phyloP scores from a whole-genome alignment of 257 asterid genomes.

The Solanum arcanum region DNA sequence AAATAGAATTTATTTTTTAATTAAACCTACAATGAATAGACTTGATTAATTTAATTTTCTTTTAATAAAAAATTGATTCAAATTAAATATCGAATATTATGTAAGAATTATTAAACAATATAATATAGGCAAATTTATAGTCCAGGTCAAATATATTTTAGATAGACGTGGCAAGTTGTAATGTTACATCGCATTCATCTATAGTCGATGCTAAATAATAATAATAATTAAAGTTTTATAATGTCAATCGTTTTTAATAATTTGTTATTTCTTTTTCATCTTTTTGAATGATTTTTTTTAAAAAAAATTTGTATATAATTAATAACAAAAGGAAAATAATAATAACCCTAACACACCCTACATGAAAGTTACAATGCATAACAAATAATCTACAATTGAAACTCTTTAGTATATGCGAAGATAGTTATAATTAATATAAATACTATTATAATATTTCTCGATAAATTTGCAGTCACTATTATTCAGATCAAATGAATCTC shows the following conservation, averaged over 20 bases:
- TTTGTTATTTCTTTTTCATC: too few relatives aligned
- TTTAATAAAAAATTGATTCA: background rate
- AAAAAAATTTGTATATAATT: too few relatives aligned
- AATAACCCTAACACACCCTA: too few relatives aligned
- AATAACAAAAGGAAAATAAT: too few relatives aligned
- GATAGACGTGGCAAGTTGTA: background rate
- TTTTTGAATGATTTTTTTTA: too few relatives aligned
- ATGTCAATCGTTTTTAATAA: too few relatives aligned
- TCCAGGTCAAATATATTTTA: background rate
- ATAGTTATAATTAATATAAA: too few relatives aligned
- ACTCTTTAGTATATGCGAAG: background rate
- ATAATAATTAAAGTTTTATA: too few relatives aligned
- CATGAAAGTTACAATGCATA: background rate
- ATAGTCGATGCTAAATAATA: background rate
- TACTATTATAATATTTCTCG: background rate
- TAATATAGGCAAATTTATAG: background rate
- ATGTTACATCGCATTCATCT: background rate
- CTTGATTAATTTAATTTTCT: too few relatives aligned
- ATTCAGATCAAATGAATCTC: background rate
- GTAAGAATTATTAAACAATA: background rate
- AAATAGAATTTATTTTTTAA: too few relatives aligned
- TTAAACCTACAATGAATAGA: too few relatives aligned
- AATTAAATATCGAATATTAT: too few relatives aligned
- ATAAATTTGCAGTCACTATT: background rate
- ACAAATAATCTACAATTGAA: background rate